Evolutionary conservation across 306 rosid genomes (phyloP), one percentile per base, ranked within the genome.

Genomic region (Castanospermum australe): DNA sequence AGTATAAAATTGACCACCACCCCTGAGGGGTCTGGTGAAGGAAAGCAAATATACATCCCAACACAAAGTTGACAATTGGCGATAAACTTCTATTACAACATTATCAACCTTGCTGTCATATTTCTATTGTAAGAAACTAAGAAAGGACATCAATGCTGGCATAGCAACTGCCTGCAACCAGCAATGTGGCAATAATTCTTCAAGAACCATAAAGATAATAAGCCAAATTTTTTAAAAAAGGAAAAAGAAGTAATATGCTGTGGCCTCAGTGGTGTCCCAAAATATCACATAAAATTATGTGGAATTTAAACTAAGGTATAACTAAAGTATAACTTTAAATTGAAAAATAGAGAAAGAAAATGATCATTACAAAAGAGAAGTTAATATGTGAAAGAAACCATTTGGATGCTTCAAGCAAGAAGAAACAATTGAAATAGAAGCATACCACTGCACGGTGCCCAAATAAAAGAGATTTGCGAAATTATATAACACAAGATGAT

Each of bases 271-370:
- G 8, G 56, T n/a, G 30, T 48, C 21, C 28, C 65, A 71, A 44
- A 35, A 33, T 15, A 59, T 71, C 17, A 25, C 21, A 38, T 15
- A 64, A 52, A 54, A 41, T 39, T 38, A 41, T 51, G 73, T 36
- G 13, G 11, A 64, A 54, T 65, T 73, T 24, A 32, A 55, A 65
- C 5, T 54, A n/a, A 20, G 65, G 64, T 25, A 36, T 54, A 55
- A 65, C 5, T 54, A n/a, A 20, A 57, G 64, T 25, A 36, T 54
- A 7, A 68, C 32, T 47, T 80, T 62, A 52, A 47, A 24, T 30
- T 71, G 69, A 22, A 77, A 82, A 30, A 7, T 6, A 77, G 59
- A 77, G 50, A 71, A 65, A 71, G 44, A 70, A 57, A 52, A 30
- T 10, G 32, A 67, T 24, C 71, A 56, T 17, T 21, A 33, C 30